Base-by-base conservation (phyloP, 176 grass and related monocot genomes). In the Leersia perrieri region DNA sequence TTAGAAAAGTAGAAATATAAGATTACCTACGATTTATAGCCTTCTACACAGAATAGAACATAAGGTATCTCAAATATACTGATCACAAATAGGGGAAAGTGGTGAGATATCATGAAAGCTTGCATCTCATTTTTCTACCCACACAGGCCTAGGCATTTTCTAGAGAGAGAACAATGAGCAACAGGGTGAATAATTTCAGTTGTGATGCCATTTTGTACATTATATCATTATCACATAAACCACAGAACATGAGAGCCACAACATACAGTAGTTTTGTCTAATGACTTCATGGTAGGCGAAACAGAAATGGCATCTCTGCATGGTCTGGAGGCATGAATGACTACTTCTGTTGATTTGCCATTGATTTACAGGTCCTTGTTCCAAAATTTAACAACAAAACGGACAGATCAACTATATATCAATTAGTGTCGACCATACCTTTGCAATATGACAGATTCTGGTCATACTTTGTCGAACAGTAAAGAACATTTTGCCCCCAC, bases 251-350 rank as follows among this genome's bases (percentile, higher is more conserved):
- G 67, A 77, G 47, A 38, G n/a, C 9, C 30, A 2, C 31, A 69
- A 2, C 63, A 62, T 44, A 64, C 28, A 76, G 10, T 38, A 75
- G 49, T 32, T n/a, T n/a, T 79, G 79, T 79, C 61, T 74, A 79
- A 80, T 80, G 31, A 70, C 62, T 84, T 70, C 39, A 75, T 70
- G 39, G 13, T n/a, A 53, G 22, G 8, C 6, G 14, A 75, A 34
- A 34, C 75, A 80, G 27, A 84, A 80, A 70, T 69, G 70, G 63
- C 39, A 75, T 20, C 31, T 57, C 55, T 58, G 42, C 65, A 47
- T 70, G 32, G 32, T 76, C 11, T 27, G 60, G 71, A 85, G 76
- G 74, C 77, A 89, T 85, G 77, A 85, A 85, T 71, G 53, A 44
- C 77, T 28, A 41, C 13, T 76, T 27, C 34, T 81, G 76, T 22